These are phyloP conservation scores for Leptographium radiaticola DNA, from an alignment of 2,329 filamentous ascomycete species.

Conservation along the genomic window DNA sequence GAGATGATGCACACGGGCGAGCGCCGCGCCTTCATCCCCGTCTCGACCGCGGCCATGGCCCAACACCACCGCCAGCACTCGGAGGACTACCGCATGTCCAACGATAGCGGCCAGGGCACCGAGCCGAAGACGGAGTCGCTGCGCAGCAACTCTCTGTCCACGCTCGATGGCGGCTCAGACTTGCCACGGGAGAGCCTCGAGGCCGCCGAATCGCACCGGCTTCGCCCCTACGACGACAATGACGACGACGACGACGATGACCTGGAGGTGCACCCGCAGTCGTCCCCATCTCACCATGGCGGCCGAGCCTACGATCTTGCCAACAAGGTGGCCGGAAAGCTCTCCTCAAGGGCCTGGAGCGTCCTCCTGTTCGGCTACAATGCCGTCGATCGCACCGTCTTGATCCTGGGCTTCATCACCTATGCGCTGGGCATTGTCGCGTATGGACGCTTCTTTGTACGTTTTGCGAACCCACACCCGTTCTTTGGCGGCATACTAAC, in stretches of 20 bases:
- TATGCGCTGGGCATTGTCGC: slow-evolving; percentile 61
- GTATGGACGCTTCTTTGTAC: slow-evolving; percentile 74
- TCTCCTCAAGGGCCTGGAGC: slow-evolving; percentile 43
- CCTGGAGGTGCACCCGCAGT: slow-evolving; percentile 23
- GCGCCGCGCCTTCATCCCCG: slow-evolving; percentile 46
- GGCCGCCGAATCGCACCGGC: slow-evolving; percentile 6
- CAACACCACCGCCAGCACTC: slow-evolving; percentile 25
- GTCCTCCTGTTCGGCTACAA: slow-evolving; percentile 49
- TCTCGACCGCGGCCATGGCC: slow-evolving; percentile 42
- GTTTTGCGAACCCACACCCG: slow-evolving; percentile 16
- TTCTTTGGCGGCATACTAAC: neutral
- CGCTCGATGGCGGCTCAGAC: slow-evolving; percentile 30
- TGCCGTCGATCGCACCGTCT: slow-evolving; percentile 60
- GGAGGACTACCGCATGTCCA: slow-evolving; percentile 42
- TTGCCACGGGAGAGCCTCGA: slow-evolving; percentile 32
- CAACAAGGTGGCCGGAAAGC: slow-evolving; percentile 38
- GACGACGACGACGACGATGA: slow-evolving; percentile 25
- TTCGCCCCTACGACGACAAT: slow-evolving; percentile 29
- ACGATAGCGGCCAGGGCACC: slow-evolving; percentile 64
- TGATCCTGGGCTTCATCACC: slow-evolving; percentile 65
- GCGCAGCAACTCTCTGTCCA: slow-evolving; percentile 51
- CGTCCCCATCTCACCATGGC: slow-evolving; percentile 25
- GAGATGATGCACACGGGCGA: slow-evolving; percentile 27
- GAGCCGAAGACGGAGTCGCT: slow-evolving; percentile 56
- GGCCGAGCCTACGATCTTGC: slow-evolving; percentile 38